Base-by-base conservation (phyloP, 495 filamentous ascomycete genomes). In the Aspergillus steynii region DNA sequence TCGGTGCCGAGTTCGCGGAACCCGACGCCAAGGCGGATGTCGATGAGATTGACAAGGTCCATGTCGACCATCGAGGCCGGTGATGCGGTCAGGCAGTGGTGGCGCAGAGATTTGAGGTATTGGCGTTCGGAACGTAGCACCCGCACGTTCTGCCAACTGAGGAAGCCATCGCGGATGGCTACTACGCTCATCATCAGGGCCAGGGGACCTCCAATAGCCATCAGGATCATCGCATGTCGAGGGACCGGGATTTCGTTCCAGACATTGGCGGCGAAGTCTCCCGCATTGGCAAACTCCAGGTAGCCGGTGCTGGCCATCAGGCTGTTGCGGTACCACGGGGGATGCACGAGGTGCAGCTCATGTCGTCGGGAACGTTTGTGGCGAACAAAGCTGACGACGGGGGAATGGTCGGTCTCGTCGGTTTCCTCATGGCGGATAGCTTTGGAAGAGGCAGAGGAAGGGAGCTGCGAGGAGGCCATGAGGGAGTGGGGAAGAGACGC, bases 211-310 rank as follows among this genome's bases (percentile, higher is more conserved):
- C 82, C 82, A 14, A 83, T 69, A 9, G 72, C 80, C 81, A 84
- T 83, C 5, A 83, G 63, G 20, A 75, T 72, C 8, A 76, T 68
- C 3, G 78, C 80, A 50, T 77, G 76, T 2, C 52, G 68, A 3
- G 82, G 80, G 2, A 81, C 71, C 0, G 81, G 82, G 34, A 74
- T 71, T 28, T 76, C 53, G 50, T 84, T 84, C 80, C 79, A 84
- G 6, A 82, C 77, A 48, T 84, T 84, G 14, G 82, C 81, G 0
- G 82, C 78, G 48, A 84, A 83, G 61, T 84, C 82, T 2, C 74
- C 78, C 0, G 78, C 80, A 53, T 84, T 84, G 48, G 78, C 79
- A 15, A 83, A 71, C 59, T 84, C 82, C 31, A 84, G 73, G 53
- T 75, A 81, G 1, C 79, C 82, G 1, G 81, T 75, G 50, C 77